Evolutionary conservation across 2,329 filamentous ascomycete genomes (phyloP), one percentile per base, ranked within the genome.

Genomic region (Gaeumannomyces tritici): DNA sequence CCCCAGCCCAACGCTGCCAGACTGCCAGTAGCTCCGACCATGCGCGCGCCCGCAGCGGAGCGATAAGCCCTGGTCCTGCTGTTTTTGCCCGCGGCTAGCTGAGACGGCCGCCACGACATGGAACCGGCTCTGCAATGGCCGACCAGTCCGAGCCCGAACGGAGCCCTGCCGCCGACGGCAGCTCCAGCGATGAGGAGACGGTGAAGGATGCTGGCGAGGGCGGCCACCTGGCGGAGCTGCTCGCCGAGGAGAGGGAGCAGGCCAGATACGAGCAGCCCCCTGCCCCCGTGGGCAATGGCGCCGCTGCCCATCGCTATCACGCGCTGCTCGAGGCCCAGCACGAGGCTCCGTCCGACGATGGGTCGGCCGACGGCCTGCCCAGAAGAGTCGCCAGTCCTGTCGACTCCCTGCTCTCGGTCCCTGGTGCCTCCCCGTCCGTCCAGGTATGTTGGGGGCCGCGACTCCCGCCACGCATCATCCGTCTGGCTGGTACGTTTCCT

Each of bases 371-470:
- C 67, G 79, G 77, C 59, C 68, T 81, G 29, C 81, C 83, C 51
- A 75, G 77, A 64, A 80, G 83, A 68, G 78, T 80, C 54, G 85
- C 83, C 57, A 96, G 90, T 70, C 89, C 88, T 9, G 80, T 83
- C 60, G 86, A 83, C 66, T 92, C 89, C 18, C 73, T 86, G 31
- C 73, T 84, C 63, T 96, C 91, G 6, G 87, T 86, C 29, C 89
- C 90, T 26, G 92, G 96, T 70, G 90, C 96, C 72, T 88, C 90
- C 11, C 90, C 90, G 28, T 97, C 93, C 24, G 73, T 93, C 61
- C 90, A 91, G 78, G 90, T 92, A 55, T 55, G 42, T 51, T 15
- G 33, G 33, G 18, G 6, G n/a, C n/a, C 42, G 42, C 42, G 33
- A 15, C 33, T 35, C 21, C 18, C 7, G 13, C 35, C 35, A 42